Evolutionary conservation across 1,284 basidiomycete species (phyloP).

Genomic region (Ceratobasidium sp.): DNA sequence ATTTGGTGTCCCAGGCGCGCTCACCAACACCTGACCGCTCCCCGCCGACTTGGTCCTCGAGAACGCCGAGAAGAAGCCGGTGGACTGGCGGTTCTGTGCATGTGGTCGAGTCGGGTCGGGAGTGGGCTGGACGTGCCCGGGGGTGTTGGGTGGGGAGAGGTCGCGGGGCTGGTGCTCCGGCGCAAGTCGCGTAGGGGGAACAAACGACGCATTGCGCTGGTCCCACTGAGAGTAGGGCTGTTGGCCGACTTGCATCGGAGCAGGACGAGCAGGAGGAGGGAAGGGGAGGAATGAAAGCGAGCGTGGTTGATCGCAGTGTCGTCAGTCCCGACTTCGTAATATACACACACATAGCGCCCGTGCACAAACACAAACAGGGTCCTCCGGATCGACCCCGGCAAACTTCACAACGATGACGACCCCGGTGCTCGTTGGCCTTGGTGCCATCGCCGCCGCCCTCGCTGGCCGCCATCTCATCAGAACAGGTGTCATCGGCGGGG

Average conservation of each 20-base stretch:
- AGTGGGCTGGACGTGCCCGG: neutral
- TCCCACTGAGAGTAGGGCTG: conserved; percentile 20
- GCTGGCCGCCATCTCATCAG: conserved; percentile 74
- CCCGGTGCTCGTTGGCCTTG: conserved; percentile 76
- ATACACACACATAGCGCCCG: conserved; percentile 9
- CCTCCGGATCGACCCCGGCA: neutral
- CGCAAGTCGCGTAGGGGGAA: conserved; percentile 16
- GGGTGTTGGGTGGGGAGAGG: conserved; percentile 27
- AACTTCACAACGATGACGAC: conserved; percentile 56
- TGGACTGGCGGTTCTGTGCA: conserved; percentile 34
- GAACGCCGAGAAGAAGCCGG: conserved; percentile 36
- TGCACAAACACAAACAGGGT: conserved; percentile 13
- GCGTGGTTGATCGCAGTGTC: neutral
- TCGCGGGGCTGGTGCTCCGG: conserved; percentile 6
- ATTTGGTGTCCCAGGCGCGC: conserved; percentile 22
- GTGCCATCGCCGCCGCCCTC: conserved; percentile 80
- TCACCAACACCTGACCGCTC: conserved; percentile 13
- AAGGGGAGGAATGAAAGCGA: conserved; percentile 5
- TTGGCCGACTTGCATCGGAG: conserved; percentile 19
- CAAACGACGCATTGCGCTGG: conserved; percentile 34
- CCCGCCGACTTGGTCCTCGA: conserved; percentile 32
- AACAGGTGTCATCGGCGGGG: conserved; percentile 59
- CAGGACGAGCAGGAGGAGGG: neutral
- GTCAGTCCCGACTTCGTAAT: conserved; percentile 5
- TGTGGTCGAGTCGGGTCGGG: neutral